A percentile compares a stretch with the other conserved stretches of the same genome.
These are phyloP conservation scores for Gastrolobium bilobum DNA, from an alignment of 306 rosid species.

Conservation along the genomic window DNA sequence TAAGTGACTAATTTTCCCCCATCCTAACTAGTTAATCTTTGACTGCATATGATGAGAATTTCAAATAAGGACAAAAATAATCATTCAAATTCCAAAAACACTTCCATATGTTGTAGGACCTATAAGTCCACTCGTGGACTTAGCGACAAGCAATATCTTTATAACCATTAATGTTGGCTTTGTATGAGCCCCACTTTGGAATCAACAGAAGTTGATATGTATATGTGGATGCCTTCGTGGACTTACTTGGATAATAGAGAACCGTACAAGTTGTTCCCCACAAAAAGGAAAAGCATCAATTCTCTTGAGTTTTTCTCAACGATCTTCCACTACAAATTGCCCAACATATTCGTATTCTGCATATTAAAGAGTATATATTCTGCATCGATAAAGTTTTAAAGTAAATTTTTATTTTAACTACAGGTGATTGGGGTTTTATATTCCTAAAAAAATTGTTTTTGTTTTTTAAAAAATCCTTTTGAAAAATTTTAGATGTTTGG, in stretches of 20 bases:
- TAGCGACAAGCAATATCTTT: not conserved
- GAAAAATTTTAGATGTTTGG: no score
- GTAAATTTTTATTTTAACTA: no score
- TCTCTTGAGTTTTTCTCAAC: not conserved
- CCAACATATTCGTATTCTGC: constrained; percentile 36
- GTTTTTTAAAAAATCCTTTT: no score
- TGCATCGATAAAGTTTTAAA: not conserved
- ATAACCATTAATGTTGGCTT: not conserved
- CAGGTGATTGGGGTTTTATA: no score
- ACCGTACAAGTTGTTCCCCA: constrained; percentile 33
- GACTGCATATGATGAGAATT: not conserved
- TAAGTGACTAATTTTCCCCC: no score
- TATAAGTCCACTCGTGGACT: not conserved
- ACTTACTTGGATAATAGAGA: constrained; percentile 14
- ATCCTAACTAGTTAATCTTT: no score
- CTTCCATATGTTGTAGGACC: not conserved
- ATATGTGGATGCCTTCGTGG: constrained; percentile 10
- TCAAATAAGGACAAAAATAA: not conserved
- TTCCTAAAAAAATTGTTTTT: no score
- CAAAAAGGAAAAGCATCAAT: constrained; percentile 16
- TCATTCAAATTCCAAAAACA: not conserved
- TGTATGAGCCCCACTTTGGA: not conserved
- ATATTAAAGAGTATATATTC: constrained; percentile 3
- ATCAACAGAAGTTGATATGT: not conserved
- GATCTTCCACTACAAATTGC: constrained; percentile 29